phyloP scores from a whole-genome alignment of 1,284 basidiomycete genomes.

The Cryptococcus sp. region DNA sequence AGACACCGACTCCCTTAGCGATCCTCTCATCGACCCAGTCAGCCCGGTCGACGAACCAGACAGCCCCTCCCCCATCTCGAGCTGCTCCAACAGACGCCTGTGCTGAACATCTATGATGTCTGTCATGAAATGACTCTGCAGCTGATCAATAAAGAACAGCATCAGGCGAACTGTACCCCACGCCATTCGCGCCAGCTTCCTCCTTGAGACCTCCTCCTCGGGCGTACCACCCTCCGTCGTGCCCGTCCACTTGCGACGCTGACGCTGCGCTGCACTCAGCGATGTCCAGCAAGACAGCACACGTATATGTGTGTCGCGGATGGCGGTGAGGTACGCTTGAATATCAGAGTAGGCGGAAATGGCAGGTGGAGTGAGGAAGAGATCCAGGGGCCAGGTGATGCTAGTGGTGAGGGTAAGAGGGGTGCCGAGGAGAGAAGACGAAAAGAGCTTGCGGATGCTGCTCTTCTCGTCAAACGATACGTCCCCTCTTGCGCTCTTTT shows the following conservation, averaged over 20 bases:
- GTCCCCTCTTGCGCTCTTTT: background rate
- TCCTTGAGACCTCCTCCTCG: constrained; percentile 58
- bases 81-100: constrained; percentile 34
- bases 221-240: constrained; percentile 78
- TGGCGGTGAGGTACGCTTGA: constrained; percentile 75
- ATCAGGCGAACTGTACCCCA: constrained; percentile 83
- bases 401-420: constrained; percentile 65
- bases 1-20: constrained; percentile 16
- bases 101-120: constrained; percentile 87
- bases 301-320: constrained; percentile 74
- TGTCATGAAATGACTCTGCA: constrained; percentile 78
- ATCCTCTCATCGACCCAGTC: constrained; percentile 11
- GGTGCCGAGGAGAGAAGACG: constrained; percentile 73
- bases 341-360: constrained; percentile 69
- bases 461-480: background rate
- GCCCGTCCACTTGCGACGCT: constrained; percentile 76
- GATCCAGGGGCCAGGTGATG: constrained; percentile 80
- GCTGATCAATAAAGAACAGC: constrained; percentile 79
- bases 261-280: constrained; percentile 75
- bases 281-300: constrained; percentile 78
- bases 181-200: constrained; percentile 65
- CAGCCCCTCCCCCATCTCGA: constrained; percentile 13
- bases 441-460: constrained; percentile 54
- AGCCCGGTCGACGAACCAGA: background rate
- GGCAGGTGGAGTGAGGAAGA: constrained; percentile 75